phyloP scores from a whole-genome alignment of 2,329 filamentous ascomycete species.

The Daldinia sp. region DNA sequence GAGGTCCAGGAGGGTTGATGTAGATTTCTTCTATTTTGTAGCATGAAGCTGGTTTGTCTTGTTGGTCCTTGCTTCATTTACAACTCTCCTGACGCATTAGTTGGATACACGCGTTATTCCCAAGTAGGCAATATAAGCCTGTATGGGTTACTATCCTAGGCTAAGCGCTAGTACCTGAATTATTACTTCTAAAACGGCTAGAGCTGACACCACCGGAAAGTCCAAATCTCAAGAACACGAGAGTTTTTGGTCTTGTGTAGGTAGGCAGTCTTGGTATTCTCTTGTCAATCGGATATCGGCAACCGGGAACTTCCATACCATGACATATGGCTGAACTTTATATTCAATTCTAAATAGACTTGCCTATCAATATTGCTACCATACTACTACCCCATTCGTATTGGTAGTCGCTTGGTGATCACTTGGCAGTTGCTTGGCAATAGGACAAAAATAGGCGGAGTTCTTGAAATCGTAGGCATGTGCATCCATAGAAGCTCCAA shows the following conservation, averaged over 20 bases:
- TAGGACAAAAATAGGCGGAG: not conserved
- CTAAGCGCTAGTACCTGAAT: constrained; percentile 1
- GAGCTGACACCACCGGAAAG: not conserved
- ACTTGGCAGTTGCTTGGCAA: not conserved
- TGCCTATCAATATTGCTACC: not conserved
- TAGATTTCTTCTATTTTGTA: not conserved
- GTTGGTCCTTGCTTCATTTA: not conserved
- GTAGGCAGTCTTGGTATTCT: constrained; percentile 32
- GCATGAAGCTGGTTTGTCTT: not conserved
- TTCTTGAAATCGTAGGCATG: not conserved
- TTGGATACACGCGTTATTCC: not conserved
- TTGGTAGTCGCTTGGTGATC: not conserved
- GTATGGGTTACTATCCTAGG: not conserved
- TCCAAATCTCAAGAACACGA: constrained; percentile 33
- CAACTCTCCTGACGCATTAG: not conserved
- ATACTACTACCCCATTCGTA: too few species aligned
- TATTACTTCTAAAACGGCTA: not conserved
- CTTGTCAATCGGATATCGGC: constrained; percentile 23
- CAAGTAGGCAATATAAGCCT: not conserved
- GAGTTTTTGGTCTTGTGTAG: not conserved
- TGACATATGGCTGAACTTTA: not conserved
- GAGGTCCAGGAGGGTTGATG: not conserved
- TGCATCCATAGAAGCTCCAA: not conserved
- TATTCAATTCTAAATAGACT: not conserved
- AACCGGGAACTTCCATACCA: constrained; percentile 1